Base-by-base conservation (phyloP, 768 basidiomycete genomes). In the Multifurca ochricompacta region DNA sequence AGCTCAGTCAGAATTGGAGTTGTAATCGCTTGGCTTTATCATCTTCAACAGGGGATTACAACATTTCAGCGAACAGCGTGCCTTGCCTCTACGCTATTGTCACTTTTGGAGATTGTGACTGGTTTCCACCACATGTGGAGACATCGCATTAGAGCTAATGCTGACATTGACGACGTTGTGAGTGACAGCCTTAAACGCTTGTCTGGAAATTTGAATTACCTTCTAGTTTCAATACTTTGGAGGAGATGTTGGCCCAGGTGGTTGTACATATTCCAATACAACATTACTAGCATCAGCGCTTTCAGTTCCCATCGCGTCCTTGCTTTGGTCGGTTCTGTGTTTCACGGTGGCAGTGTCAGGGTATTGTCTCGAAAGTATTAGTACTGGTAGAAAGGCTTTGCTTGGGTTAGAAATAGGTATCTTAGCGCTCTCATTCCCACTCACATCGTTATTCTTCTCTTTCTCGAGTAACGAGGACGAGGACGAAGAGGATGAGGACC, bases 161-260 rank as follows among this genome's bases (percentile, higher is more conserved):
- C 48, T 9, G 36, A 56, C 23, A n/a, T 31, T 37, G 54, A 56
- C 3, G 54, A 50, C 44, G 16, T 50, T 19, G 54, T 56, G 10
- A 39, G 54, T 18, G 8, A 48, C 28, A 28, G 11, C 16, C 27
- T 10, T 21, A 7, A 32, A 21, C n/a, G 34, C 19, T 6, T 9
- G 14, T 21, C 34, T n/a, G n/a, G n/a, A n/a, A n/a, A n/a, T 1
- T 36, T 28, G 14, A 23, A 34, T 48, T 46, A 28, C n/a, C 2
- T 36, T 37, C 6, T 19, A 55, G 54, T 19, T 34, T 16, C 36
- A 55, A 16, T 55, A 50, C 25, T 44, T 44, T 36, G 40, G 47
- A 25, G 41, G 14, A 30, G 35, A 36, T 10, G 23, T 7, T 14
- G 25, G 16, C 7, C 21, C n/a, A 27, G 53, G 32, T 23, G 21